These are phyloP conservation scores for Hypoxylon sp. DNA, from an alignment of 2,329 filamentous ascomycete species.

Conservation along the genomic window DNA sequence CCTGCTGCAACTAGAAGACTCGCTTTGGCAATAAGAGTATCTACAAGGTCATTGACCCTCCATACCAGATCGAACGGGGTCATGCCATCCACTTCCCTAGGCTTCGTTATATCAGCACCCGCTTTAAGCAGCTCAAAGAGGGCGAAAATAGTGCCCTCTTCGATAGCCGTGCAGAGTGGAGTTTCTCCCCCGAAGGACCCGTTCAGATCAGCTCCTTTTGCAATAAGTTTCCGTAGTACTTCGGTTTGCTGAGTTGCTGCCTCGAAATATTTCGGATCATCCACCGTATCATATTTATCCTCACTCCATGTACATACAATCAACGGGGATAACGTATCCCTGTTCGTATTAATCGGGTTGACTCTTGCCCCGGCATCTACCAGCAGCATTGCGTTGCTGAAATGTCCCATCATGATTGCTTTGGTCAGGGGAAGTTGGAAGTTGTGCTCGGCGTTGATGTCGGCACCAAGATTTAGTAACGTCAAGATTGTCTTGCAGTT, in stretches of 20 bases:
- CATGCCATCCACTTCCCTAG: background rate
- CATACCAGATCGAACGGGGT: conserved; percentile 21
- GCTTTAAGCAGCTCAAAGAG: conserved; percentile 25
- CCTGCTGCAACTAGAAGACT: conserved; percentile 26
- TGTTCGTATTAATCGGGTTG: background rate
- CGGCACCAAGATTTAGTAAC: conserved; percentile 30
- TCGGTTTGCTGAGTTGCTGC: background rate
- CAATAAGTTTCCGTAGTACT: conserved; percentile 21
- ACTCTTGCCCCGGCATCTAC: conserved; percentile 23
- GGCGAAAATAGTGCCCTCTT: background rate
- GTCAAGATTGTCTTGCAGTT: conserved; percentile 9
- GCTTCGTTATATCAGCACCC: conserved; percentile 23
- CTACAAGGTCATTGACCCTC: background rate
- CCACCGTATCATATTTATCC: background rate
- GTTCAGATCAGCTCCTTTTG: conserved; percentile 18
- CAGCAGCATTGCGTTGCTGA: conserved; percentile 14
- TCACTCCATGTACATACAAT: conserved; percentile 3
- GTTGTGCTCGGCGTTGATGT: conserved; percentile 6
- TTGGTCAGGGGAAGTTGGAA: conserved; percentile 9
- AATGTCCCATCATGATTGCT: conserved; percentile 3
- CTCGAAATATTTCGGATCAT: background rate
- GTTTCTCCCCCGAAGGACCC: background rate
- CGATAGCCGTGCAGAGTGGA: conserved; percentile 23
- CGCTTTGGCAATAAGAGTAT: conserved; percentile 12
- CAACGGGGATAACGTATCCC: conserved; percentile 13